Base-by-base conservation (phyloP, 1,284 basidiomycete genomes). In the Microbotryum lychnidis-dioicae region DNA sequence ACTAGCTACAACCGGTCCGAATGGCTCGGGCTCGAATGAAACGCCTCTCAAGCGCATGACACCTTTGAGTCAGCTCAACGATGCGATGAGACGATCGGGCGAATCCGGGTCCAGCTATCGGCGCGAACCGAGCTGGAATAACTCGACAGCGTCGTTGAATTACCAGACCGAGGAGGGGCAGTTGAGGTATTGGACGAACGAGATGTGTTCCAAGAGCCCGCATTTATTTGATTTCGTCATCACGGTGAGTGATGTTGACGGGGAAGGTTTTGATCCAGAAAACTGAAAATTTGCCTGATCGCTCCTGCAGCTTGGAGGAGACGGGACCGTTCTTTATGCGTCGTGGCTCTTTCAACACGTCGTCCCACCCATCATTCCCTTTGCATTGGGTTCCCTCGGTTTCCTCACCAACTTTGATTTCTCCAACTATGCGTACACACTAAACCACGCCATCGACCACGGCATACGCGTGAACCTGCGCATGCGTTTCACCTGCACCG, bases 371-470 rank as follows among this genome's bases (percentile, higher is more conserved):
- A 91, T 98, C 46, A 84, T 99, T 29, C 87, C 96, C 0, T 98
- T 98, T 75, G 92, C 96, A 0, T 83, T 98, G n/a, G 96, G 96
- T 50, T 98, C 94, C 10, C 83, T 99, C 25, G 96, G 96, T 14
- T 98, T 99, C 79, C 83, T 98, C 60, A 98, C 96, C 63, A 97
- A 97, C 76, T 98, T 98, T 44, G 91, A 97, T 76, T 98, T 96
- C 73, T 82, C 84, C 47, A 83, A 93, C 72, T 87, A 94, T 78
- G 82, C 85, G 72, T 77, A 83, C 12, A 91, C 93, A 27, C 87
- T 98, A 82, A 89, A 93, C 76, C 85, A 82, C 63, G 90, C 86
- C 16, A 84, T 98, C 65, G 90, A 97, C 72, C 83, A 87, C 25
- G 96, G 96, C 21, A 94, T 98, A 65, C 87, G 94, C 23, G 92